Evolutionary conservation across 176 grass and related monocot species (phyloP), one percentile per base, ranked within the genome.

Genomic region (Phragmites australis): DNA sequence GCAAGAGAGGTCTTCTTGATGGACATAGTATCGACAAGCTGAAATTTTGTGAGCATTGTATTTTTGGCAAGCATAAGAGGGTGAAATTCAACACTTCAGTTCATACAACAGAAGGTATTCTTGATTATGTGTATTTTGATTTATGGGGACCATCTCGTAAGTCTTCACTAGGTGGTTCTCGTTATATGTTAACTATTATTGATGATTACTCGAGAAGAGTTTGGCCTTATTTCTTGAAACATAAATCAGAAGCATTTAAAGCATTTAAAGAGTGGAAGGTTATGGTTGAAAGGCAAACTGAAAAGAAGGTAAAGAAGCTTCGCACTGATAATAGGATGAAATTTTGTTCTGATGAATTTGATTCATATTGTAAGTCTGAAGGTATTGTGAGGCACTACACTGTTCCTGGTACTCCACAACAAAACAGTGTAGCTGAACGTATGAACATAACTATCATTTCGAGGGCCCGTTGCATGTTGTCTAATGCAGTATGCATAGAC

Each of bases 211-310:
- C 34, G 34, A 37, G 34, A 37, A 37, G 34, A 37, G 34, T 2
- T 37, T 37, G 34, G 34, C 34, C 34, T 4, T 82, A 72, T 62
- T 84, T 84, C 43, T 9, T 65, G 0, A 83, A 83, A 19, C 11
- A 47, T 9, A 81, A 81, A 29, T 19, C 6, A 9, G 14, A 62
- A 9, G 23, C 31, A 3, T 16, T 84, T 10, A 84, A 83, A 9
- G 37, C 34, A 37, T 37, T 37, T 37, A 37, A 37, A 37, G 34
- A 75, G 22, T 75, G 70, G 46, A 84, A 76, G 2, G 13, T 50
- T 22, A 54, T 50, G 32, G 26, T 68, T 22, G 13, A 77, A 26
- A 77, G 34, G 11, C 72, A 84, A 37, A 77, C 18, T 4, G 30
- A 37, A 15, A 76, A 31, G 26, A 76, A 53, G 22, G 72, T 84